Conservation (phyloP, 345 rosid genomes). For the Eucalyptus sp. region DNA sequence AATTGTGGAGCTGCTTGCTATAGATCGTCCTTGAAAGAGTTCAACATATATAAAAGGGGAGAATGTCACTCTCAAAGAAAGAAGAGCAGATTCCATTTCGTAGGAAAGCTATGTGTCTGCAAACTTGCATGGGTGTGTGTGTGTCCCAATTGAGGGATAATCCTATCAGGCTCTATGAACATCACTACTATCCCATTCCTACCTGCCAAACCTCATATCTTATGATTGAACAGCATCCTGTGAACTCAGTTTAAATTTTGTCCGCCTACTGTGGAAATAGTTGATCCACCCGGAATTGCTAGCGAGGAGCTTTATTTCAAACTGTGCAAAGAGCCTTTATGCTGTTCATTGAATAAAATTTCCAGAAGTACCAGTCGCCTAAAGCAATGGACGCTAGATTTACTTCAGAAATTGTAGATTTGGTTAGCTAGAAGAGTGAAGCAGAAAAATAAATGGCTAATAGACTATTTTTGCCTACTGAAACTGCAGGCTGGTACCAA, state of each 20-base stretch:
- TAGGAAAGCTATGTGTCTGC: neutral
- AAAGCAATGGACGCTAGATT: neutral
- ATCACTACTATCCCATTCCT: neutral
- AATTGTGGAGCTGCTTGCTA: neutral
- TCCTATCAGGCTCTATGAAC: neutral
- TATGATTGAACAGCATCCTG: neutral
- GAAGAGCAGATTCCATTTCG: neutral
- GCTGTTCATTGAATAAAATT: neutral
- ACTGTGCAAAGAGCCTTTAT: neutral
- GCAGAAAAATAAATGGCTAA: neutral
- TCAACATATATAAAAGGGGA: neutral
- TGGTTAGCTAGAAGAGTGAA: neutral
- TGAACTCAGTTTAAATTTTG: neutral
- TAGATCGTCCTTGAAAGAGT: neutral
- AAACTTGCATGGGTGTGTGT: neutral
- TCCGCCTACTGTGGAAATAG: neutral
- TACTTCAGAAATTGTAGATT: neutral
- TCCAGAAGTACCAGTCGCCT: neutral
- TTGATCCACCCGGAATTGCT: neutral
- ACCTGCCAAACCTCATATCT: neutral
- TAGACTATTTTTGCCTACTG: neutral
- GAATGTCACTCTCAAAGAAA: neutral
- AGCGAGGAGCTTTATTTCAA: neutral
- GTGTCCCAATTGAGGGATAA: neutral
- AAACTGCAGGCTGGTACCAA: conserved; percentile 63